phyloP scores from a whole-genome alignment of 2,329 filamentous ascomycete genomes.

The Colletotrichum sp. region DNA sequence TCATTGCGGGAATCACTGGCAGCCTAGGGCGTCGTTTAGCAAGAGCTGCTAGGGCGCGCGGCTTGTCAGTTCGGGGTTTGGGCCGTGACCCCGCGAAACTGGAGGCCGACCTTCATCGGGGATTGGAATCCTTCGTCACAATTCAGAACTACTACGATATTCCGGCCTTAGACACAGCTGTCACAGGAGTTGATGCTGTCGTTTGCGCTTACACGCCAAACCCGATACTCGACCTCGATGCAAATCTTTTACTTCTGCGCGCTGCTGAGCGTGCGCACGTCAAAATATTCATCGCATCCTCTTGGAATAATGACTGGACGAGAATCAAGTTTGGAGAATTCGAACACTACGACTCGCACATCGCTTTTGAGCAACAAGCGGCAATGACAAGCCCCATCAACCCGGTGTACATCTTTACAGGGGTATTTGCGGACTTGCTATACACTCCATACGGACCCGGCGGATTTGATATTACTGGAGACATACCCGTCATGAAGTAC shows the following conservation, averaged over 20 bases:
- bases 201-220: conserved; percentile 32
- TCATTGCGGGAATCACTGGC: conserved; percentile 41
- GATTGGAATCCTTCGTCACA: conserved; percentile 32
- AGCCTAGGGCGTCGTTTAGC: conserved; percentile 35
- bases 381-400: conserved; percentile 30
- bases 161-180: conserved; percentile 33
- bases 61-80: conserved; percentile 38
- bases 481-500: neutral
- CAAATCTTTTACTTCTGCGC: conserved; percentile 37
- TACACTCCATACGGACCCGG: conserved; percentile 19
- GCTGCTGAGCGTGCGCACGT: conserved; percentile 39
- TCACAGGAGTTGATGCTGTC: conserved; percentile 38
- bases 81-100: conserved; percentile 35
- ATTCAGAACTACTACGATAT: conserved; percentile 32
- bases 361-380: conserved; percentile 36
- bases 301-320: conserved; percentile 39
- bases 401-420: conserved; percentile 34
- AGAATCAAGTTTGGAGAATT: conserved; percentile 29
- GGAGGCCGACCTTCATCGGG: neutral
- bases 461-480: neutral
- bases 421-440: conserved; percentile 30
- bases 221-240: conserved; percentile 32
- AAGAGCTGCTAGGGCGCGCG: conserved; percentile 26
- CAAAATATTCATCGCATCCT: conserved; percentile 30
- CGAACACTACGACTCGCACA: conserved; percentile 37